These are phyloP conservation scores for Triglochin maritima DNA, from an alignment of 106 monocot species.

Conservation along the genomic window DNA sequence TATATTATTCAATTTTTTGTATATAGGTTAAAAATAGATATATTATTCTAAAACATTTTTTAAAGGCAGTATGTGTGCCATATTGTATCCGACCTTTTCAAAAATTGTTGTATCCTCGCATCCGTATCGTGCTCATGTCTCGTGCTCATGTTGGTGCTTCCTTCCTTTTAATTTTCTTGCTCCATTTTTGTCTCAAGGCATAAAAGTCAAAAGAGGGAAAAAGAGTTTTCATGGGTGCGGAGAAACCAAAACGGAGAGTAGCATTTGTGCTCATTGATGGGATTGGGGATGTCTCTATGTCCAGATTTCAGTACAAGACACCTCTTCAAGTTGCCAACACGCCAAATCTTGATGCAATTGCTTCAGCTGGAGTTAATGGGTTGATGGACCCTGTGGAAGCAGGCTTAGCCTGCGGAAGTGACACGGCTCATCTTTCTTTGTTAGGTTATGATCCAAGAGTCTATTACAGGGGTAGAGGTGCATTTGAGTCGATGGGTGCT, in stretches of 20 bases:
- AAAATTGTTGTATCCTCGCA: background rate
- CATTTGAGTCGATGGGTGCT: slow-evolving; percentile 98
- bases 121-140: background rate
- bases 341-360: slow-evolving; percentile 73
- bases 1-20: too few relatives aligned
- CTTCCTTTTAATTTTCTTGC: background rate
- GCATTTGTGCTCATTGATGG: slow-evolving; percentile 86
- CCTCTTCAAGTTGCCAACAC: slow-evolving; percentile 60
- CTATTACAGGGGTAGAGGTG: slow-evolving; percentile 87
- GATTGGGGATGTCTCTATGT: slow-evolving; percentile 76
- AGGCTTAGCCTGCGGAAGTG: slow-evolving; percentile 88
- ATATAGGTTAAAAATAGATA: too few relatives aligned
- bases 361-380: slow-evolving; percentile 79
- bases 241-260: slow-evolving; percentile 46
- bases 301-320: slow-evolving; percentile 42
- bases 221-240: slow-evolving; percentile 16
- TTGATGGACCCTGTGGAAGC: slow-evolving; percentile 97
- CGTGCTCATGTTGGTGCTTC: background rate
- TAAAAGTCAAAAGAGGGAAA: background rate
- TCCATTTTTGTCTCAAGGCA: background rate
- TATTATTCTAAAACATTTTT: too few relatives aligned
- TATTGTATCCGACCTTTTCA: too few relatives aligned
- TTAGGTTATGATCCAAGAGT: slow-evolving; percentile 86
- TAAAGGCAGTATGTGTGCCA: too few relatives aligned
- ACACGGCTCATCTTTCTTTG: slow-evolving; percentile 89